Percentiles rank a stretch among this genome's conserved stretches.
These are phyloP conservation scores for Zygotorulaspora sp. DNA, from an alignment of 805 yeast species.

Conservation along the genomic window DNA sequence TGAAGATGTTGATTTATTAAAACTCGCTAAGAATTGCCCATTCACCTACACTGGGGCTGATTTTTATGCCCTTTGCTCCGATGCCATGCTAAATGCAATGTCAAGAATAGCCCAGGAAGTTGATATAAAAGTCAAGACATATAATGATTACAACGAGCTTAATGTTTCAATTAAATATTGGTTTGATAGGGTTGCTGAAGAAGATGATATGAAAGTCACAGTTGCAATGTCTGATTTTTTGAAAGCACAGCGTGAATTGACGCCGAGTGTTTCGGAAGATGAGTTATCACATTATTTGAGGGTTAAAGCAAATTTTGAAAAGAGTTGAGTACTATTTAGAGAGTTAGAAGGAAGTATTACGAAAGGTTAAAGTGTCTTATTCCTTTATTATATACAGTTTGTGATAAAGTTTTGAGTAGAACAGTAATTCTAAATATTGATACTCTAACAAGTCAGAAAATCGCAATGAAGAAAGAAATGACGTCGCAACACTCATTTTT, in stretches of 20 bases:
- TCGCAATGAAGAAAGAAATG: too few species aligned
- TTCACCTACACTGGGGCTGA: conserved; percentile 97
- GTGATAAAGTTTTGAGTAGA: too few species aligned
- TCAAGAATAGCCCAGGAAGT: conserved; percentile 76
- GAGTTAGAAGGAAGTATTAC: too few species aligned
- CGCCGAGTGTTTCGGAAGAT: conserved; percentile 83
- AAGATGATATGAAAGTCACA: conserved; percentile 59
- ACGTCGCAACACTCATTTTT: too few species aligned
- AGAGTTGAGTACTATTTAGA: too few species aligned
- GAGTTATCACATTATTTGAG: conserved; percentile 77
- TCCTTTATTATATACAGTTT: too few species aligned
- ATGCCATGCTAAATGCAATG: conserved; percentile 96
- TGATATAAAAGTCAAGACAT: conserved; percentile 55
- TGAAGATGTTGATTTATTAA: conserved; percentile 51
- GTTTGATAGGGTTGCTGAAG: conserved; percentile 77
- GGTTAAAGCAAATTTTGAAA: conserved; percentile 76
- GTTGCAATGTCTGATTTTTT: conserved; percentile 71
- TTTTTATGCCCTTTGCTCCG: conserved; percentile 92
- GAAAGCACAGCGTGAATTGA: conserved; percentile 66
- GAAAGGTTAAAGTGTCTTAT: too few species aligned
- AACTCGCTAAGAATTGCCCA: conserved; percentile 67
- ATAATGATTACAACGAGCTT: conserved; percentile 43
- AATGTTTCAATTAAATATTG: conserved; percentile 72
- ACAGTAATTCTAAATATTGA: too few species aligned
- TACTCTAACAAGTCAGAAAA: too few species aligned